Conservation (phyloP, 257 asterid species). For the Gentiana straminea region DNA sequence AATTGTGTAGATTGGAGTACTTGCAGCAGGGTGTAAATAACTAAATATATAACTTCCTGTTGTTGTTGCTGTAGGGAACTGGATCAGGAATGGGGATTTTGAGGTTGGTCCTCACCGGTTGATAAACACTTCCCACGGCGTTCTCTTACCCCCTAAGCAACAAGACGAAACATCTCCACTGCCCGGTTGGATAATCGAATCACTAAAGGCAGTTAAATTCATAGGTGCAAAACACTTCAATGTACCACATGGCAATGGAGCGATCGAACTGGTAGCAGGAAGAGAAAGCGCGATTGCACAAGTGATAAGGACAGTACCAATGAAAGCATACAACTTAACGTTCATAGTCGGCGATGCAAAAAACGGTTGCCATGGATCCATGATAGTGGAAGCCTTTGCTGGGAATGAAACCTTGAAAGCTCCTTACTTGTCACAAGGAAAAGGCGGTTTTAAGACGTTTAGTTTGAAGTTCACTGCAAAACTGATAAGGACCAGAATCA, state of each 20-base stretch:
- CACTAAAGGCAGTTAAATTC: constrained; percentile 65
- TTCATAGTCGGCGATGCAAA: constrained; percentile 72
- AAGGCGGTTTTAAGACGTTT: constrained; percentile 34
- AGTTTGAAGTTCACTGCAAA: constrained; percentile 52
- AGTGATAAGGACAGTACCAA: constrained; percentile 47
- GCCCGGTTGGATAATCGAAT: constrained; percentile 87
- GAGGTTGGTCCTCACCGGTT: constrained; percentile 79
- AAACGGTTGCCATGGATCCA: constrained; percentile 68
- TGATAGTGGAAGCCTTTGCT: constrained; percentile 84
- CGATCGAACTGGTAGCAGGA: constrained; percentile 71
- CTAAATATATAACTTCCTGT: too few species aligned
- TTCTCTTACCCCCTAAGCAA: constrained; percentile 72
- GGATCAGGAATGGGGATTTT: constrained; percentile 60
- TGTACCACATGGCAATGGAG: constrained; percentile 57
- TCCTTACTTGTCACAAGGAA: constrained; percentile 47
- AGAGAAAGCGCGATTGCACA: constrained; percentile 76
- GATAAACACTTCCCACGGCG: constrained; percentile 57
- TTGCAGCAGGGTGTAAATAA: too few species aligned
- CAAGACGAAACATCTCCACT: constrained; percentile 64
- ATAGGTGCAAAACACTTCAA: constrained; percentile 55
- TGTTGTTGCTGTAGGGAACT: constrained; percentile 33
- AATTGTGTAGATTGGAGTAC: too few species aligned
- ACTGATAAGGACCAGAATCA: constrained; percentile 48
- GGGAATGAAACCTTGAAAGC: constrained; percentile 40
- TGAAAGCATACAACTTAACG: constrained; percentile 34